Conservation (phyloP, 306 rosid genomes). For the Prunus mira region DNA sequence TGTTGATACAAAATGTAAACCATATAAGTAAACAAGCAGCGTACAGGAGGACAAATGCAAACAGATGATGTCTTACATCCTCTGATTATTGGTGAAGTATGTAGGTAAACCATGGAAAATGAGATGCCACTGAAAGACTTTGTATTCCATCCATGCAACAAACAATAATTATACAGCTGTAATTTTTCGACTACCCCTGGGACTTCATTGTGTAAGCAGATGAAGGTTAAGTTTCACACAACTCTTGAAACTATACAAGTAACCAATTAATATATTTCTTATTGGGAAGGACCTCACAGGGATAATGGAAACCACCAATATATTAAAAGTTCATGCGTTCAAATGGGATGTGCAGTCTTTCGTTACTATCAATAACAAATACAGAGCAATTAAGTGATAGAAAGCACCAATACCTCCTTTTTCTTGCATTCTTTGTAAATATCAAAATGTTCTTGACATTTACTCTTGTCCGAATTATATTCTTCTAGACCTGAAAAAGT, state of each 20-base stretch:
- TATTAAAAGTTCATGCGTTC: not conserved
- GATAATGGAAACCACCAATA: not conserved
- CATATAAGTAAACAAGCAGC: not conserved
- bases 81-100: not conserved
- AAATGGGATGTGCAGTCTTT: not conserved
- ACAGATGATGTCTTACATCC: not conserved
- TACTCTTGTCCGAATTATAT: constrained; percentile 62
- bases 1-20: constrained; percentile 37
- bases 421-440: constrained; percentile 96
- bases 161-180: not conserved
- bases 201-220: not conserved
- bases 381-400: constrained; percentile 7
- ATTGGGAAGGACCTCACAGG: not conserved
- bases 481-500: constrained; percentile 70
- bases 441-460: constrained; percentile 89
- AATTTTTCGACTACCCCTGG: not conserved
- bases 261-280: not conserved
- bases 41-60: not conserved
- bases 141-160: not conserved
- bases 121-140: not conserved
- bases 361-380: not conserved
- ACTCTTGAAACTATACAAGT: not conserved
- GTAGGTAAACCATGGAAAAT: not conserved
- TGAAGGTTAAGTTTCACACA: not conserved
- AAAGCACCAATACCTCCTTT: constrained; percentile 62